Conservation (phyloP, 192 early-diverging fungal species). For the Coemansia sp. region DNA sequence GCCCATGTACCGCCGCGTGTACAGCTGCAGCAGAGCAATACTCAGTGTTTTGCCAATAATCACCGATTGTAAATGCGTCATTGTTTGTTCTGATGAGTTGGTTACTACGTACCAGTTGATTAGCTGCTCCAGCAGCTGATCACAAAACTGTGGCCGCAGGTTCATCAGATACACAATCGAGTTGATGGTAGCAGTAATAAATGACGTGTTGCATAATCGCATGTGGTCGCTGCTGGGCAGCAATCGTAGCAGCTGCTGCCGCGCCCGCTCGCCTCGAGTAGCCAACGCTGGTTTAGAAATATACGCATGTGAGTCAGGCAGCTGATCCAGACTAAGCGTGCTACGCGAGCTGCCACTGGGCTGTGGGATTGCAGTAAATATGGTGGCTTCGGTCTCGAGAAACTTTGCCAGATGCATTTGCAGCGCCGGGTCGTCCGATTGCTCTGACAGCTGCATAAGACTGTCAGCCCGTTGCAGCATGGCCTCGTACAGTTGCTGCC, state of each 20-base stretch:
- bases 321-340: slow-evolving; percentile 7
- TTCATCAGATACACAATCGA: slow-evolving; percentile 48
- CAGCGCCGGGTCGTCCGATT: slow-evolving; percentile 41
- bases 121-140: slow-evolving; percentile 21
- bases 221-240: slow-evolving; percentile 49
- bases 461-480: slow-evolving; percentile 21
- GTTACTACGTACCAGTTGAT: slow-evolving; percentile 42
- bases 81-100: slow-evolving; percentile 41
- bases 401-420: slow-evolving; percentile 47
- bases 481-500: slow-evolving; percentile 21
- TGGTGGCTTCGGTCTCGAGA: slow-evolving; percentile 38
- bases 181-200: slow-evolving; percentile 45
- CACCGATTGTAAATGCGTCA: slow-evolving; percentile 37
- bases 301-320: slow-evolving; percentile 35
- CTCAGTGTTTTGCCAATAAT: slow-evolving; percentile 44
- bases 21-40: slow-evolving; percentile 39
- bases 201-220: slow-evolving; percentile 46
- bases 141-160: slow-evolving; percentile 47
- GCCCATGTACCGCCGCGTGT: slow-evolving; percentile 36
- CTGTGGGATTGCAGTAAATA: slow-evolving; percentile 19
- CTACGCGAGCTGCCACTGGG: background rate
- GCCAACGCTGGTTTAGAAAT: slow-evolving; percentile 20
- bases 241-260: slow-evolving; percentile 36
- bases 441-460: slow-evolving; percentile 19
- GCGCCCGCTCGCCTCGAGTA: slow-evolving; percentile 32